Evolutionary conservation across 371 early-diverging fungal genomes (phyloP).

Genomic region (Mucor circinelloides): DNA sequence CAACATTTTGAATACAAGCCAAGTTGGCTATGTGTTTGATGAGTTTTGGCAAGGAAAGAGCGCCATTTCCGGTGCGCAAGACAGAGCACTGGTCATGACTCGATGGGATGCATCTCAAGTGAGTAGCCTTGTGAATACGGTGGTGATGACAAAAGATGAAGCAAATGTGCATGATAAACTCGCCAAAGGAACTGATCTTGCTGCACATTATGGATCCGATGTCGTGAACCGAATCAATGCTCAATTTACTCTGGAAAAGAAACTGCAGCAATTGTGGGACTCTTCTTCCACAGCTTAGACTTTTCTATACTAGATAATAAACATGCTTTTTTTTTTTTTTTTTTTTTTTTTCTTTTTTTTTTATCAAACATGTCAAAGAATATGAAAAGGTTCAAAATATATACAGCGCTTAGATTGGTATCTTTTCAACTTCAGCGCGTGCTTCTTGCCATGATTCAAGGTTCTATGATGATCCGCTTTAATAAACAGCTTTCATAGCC

Average conservation of each 20-base stretch:
- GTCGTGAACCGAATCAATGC: conserved; percentile 11
- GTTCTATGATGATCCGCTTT: conserved; percentile 41
- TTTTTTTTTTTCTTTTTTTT: no score
- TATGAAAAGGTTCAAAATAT: background rate
- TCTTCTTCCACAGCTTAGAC: background rate
- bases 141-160: conserved; percentile 82
- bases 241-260: conserved; percentile 21
- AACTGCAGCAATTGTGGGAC: conserved; percentile 20
- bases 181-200: conserved; percentile 24
- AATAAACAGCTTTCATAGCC: background rate
- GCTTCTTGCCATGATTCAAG: conserved; percentile 68
- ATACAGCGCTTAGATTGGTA: conserved; percentile 42
- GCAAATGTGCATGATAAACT: conserved; percentile 65
- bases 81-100: conserved; percentile 69
- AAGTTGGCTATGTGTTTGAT: conserved; percentile 84
- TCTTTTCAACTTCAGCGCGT: conserved; percentile 62
- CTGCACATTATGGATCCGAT: conserved; percentile 36
- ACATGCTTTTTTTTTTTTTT: background rate
- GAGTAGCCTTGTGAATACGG: conserved; percentile 69
- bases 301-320: background rate
- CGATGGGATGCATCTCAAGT: conserved; percentile 79
- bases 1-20: conserved; percentile 56
- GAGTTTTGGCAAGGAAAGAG: conserved; percentile 88
- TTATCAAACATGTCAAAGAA: no score
- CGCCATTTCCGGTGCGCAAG: conserved; percentile 71